A percentile compares a stretch with the other conserved stretches of the same genome.
phyloP scores from a whole-genome alignment of 768 basidiomycete species.

The Punctularia strigosozonata region DNA sequence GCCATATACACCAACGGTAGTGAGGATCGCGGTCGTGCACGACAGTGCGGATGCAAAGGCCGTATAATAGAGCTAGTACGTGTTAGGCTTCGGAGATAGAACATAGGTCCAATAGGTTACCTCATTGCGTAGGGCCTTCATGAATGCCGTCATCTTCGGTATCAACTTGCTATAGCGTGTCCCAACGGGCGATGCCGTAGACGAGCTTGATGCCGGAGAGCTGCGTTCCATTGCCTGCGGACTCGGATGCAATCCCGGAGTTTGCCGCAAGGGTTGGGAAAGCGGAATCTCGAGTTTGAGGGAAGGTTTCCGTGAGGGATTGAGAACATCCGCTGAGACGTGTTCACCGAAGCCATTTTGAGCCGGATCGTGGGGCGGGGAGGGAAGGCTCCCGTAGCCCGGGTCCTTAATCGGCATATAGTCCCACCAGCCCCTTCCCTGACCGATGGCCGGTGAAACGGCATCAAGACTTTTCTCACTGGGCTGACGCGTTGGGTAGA shows the following conservation, averaged over 20 bases:
- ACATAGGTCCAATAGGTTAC: constrained; percentile 20
- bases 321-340: too few relatives aligned
- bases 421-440: constrained; percentile 46
- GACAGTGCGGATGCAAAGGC: constrained; percentile 38
- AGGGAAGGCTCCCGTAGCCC: not conserved
- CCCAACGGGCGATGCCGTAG: too few relatives aligned
- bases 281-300: too few relatives aligned
- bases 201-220: too few relatives aligned
- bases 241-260: too few relatives aligned
- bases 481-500: constrained; percentile 26
- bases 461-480: constrained; percentile 1
- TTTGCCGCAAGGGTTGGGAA: too few relatives aligned
- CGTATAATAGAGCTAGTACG: constrained; percentile 37
- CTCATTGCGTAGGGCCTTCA: constrained; percentile 50
- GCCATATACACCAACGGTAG: constrained; percentile 37
- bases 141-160: constrained; percentile 41
- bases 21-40: constrained; percentile 34
- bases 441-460: not conserved
- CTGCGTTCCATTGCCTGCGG: too few relatives aligned
- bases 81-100: not conserved
- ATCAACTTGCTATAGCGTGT: constrained; percentile 27
- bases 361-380: not conserved
- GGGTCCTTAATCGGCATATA: constrained; percentile 21
- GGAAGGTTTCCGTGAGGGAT: too few relatives aligned
- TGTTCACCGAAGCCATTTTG: too few relatives aligned